Base-by-base conservation (phyloP, 2,329 filamentous ascomycete species). In the Trichoderma koningii region DNA sequence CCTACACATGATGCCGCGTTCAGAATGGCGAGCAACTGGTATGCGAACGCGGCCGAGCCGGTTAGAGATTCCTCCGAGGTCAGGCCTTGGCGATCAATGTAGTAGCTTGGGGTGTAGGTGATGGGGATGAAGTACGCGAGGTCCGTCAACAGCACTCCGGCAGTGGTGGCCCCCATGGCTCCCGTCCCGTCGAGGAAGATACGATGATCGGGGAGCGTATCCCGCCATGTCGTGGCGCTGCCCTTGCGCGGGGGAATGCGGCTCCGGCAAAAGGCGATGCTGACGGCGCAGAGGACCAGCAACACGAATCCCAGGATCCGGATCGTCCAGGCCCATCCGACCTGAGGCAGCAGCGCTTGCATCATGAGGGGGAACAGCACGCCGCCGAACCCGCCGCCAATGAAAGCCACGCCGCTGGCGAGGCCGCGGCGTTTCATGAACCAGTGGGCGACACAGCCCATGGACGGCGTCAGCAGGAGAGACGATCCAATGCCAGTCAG, bases 321-420 rank as follows among this genome's bases (percentile, higher is more conserved):
- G 19, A 79, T 79, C 53, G 76, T 80, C 80, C 82, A 84, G 3
- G 74, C 77, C 56, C 83, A 84, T 2, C 82, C 82, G 9, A 83
- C 72, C 1, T 77, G 77, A 0, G 80, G 79, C 9, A 84, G 76
- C n/a, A 83, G 74, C 23, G 74, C 72, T 66, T 81, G 78, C 48
- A 84, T 72, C 60, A 82, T 71, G 12, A 84, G 72, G 1, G 82
- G 82, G 61, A 90, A 90, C 1, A 86, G 76, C 23, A 91, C 83
- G n/a, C 89, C 89, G 28, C 89, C 89, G 14, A 90, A 76, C 17
- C 86, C 88, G 19, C 87, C 87, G 0, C 91, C 89, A 0, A 89
- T 88, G 5, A 89, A 85, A n/a, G 91, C 91, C 48, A 96, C 81
- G n/a, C 92, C 92, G 0, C 89, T 94, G 7, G 92, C 91, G 48